Base-by-base conservation (phyloP, 106 monocot genomes). In the Platanthera zijinensis region DNA sequence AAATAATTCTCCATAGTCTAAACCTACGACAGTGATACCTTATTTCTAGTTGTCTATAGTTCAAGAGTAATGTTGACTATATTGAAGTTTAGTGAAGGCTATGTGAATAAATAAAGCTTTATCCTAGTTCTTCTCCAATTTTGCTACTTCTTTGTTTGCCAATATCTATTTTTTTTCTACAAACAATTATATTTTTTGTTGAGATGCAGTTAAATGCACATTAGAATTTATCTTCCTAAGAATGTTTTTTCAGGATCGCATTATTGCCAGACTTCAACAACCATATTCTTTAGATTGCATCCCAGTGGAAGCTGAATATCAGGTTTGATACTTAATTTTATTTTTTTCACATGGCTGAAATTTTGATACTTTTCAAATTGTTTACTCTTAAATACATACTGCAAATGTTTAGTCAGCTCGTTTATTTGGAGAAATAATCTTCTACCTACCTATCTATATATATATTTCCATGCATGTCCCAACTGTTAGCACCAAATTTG, bases 301-400 rank as follows among this genome's bases (percentile, higher is more conserved):
- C 61, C 92, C 92, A n/a, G 92, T 92, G 78, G 92, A 92, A 83
- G 92, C 92, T 77, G 92, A 92, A 81, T 92, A 89, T 77, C 92
- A 92, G 86, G 92, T 92, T 51, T 69, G 71, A 57, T 8, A 9
- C 52, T 72, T 71, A 82, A 75, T 69, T 30, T 69, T 19, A 3
- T 53, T 8, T 53, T 8, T 18, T 47, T 12, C 57, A 18, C 19
- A 10, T 57, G 30, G 17, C 49, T 1, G 61, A 49, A 61, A 50
- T 19, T 30, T 79, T 48, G 46, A 25, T 61, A 61, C 57, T 2
- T 11, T 13, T 47, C 9, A 12, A 32, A 48, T 70, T 32, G 5
- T 18, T 48, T 15, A n/a, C 22, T n/a, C 70, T 5, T 70, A 48
- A 70, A n/a, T 70, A n/a, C 48, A n/a, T 70, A n/a, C 48, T 17